phyloP scores from a whole-genome alignment of 2,329 filamentous ascomycete species.

The Uncinocarpus reesii region DNA sequence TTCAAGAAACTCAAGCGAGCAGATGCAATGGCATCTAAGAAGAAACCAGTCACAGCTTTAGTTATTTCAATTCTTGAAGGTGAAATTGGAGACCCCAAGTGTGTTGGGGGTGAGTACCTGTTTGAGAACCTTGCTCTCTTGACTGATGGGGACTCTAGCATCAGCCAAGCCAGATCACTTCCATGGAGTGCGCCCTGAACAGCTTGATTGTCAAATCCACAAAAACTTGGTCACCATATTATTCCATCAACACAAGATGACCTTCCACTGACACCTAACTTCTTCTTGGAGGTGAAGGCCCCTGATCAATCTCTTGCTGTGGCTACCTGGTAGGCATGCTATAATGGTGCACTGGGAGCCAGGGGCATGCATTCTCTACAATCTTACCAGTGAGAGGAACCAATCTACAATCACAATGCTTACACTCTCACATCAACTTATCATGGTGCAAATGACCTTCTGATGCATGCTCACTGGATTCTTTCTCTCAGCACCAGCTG shows the following conservation, averaged over 20 bases:
- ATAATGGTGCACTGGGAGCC: constrained; percentile 31
- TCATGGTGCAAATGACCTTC: constrained; percentile 8
- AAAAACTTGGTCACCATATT: constrained; percentile 21
- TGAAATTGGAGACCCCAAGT: constrained; percentile 18
- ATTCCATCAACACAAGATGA: constrained; percentile 20
- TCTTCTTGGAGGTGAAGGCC: constrained; percentile 37
- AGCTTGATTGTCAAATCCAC: constrained; percentile 23
- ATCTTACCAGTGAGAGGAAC: constrained; percentile 26
- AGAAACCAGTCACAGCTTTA: constrained; percentile 25
- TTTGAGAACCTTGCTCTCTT: constrained; percentile 33
- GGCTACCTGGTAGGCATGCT: constrained; percentile 28
- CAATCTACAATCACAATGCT: constrained; percentile 24
- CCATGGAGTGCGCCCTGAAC: constrained; percentile 24
- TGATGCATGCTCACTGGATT: too few relatives aligned
- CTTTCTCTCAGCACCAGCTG: too few relatives aligned
- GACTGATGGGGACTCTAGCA: constrained; percentile 21
- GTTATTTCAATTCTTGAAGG: constrained; percentile 25
- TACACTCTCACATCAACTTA: constrained; percentile 23
- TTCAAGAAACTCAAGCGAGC: constrained; percentile 25
- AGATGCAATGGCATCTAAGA: constrained; percentile 25
- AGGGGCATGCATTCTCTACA: constrained; percentile 33
- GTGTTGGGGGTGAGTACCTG: constrained; percentile 19
- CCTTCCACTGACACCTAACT: constrained; percentile 17
- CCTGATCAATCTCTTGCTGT: constrained; percentile 26
- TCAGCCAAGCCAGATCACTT: constrained; percentile 26